These are phyloP conservation scores for Phytophthora boehmeriae DNA, from an alignment of 352 stramenopile species.

Conservation along the genomic window DNA sequence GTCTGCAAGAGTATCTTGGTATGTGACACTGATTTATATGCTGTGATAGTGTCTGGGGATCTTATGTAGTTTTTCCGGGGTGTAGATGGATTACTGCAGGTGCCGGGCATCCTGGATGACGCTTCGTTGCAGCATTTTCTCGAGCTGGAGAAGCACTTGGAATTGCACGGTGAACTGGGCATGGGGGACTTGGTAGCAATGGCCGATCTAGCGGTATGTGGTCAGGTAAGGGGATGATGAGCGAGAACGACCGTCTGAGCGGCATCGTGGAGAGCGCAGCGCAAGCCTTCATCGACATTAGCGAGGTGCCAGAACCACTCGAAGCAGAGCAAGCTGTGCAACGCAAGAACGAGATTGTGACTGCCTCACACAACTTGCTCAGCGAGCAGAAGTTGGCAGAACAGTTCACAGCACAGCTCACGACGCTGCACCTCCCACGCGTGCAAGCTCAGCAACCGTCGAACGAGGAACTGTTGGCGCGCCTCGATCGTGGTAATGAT, in stretches of 20 bases:
- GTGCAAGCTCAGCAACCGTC: constrained; percentile 28
- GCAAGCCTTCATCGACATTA: constrained; percentile 86
- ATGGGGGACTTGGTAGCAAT: constrained; percentile 47
- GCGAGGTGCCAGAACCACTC: constrained; percentile 78
- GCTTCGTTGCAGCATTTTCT: constrained; percentile 79
- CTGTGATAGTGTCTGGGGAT: background rate
- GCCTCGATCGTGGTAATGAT: constrained; percentile 50
- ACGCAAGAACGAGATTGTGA: constrained; percentile 80
- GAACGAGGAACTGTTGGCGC: constrained; percentile 52
- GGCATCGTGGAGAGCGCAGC: constrained; percentile 78
- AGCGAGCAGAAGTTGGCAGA: constrained; percentile 60
- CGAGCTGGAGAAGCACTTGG: constrained; percentile 81
- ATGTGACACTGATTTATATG: background rate
- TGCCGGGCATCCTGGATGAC: constrained; percentile 79
- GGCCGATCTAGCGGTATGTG: constrained; percentile 53
- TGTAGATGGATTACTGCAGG: constrained; percentile 59
- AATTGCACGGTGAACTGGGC: constrained; percentile 57
- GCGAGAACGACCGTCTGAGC: constrained; percentile 78
- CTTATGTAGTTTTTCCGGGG: background rate
- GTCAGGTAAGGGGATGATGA: constrained; percentile 61
- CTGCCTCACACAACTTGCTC: constrained; percentile 48
- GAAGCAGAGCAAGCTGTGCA: constrained; percentile 79
- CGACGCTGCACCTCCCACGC: constrained; percentile 46
- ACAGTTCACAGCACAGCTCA: constrained; percentile 55
- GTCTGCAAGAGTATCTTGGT: constrained; percentile 81